These are phyloP conservation scores for Thelonectria olida DNA, from an alignment of 2,329 filamentous ascomycete species.

Conservation along the genomic window DNA sequence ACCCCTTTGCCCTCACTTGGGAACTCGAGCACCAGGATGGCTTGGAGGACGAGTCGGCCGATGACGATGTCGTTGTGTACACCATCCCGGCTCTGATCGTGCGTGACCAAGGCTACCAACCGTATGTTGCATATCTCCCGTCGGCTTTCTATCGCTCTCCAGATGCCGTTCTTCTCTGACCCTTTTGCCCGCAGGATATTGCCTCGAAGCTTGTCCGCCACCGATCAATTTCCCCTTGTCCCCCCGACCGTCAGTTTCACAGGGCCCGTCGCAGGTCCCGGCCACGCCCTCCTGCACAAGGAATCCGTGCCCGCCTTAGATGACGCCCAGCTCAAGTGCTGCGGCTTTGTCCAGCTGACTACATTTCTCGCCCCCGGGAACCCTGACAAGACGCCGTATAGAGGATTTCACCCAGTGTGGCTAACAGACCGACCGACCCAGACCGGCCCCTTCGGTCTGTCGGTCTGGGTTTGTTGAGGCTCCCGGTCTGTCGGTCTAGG, in stretches of 20 bases:
- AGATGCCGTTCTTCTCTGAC: constrained; percentile 1
- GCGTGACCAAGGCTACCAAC: too few species aligned
- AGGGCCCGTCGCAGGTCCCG: neutral
- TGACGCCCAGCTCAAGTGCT: neutral
- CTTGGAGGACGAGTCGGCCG: too few species aligned
- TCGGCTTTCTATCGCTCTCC: too few species aligned
- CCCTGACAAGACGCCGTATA: neutral
- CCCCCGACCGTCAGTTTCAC: neutral
- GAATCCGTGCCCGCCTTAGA: neutral
- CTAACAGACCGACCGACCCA: too few species aligned
- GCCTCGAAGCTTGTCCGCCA: neutral
- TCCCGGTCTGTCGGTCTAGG: too few species aligned
- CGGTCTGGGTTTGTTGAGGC: too few species aligned
- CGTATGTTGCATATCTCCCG: too few species aligned
- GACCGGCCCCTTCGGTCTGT: too few species aligned
- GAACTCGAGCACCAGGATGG: too few species aligned
- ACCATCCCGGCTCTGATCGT: too few species aligned
- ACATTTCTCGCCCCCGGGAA: neutral
- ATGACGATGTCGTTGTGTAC: too few species aligned
- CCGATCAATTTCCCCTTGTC: neutral
- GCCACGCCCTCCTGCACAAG: neutral
- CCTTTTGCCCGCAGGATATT: neutral
- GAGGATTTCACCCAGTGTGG: neutral
- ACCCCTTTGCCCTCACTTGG: too few species aligned
- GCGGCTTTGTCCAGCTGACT: neutral